Base-by-base conservation (phyloP, 2,329 filamentous ascomycete species). In the Scedosporium minutisporum region DNA sequence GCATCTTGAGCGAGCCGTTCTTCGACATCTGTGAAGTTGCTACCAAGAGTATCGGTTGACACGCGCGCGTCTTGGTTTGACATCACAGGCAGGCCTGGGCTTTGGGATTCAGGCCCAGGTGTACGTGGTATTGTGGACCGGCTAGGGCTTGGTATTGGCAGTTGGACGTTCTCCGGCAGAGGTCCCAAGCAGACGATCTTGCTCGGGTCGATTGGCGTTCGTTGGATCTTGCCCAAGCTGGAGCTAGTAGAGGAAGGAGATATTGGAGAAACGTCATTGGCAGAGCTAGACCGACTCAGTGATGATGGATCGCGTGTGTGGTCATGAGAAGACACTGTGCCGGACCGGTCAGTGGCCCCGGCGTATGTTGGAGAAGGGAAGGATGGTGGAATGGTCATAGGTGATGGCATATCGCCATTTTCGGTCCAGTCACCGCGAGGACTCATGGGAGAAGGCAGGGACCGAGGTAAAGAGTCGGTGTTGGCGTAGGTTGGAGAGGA, bases 121-220 rank as follows among this genome's bases (percentile, higher is more conserved):
- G 64, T 63, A n/a, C 64, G 65, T 5, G 62, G 66, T 6, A 63
- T 1, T 53, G 21, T 9, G 14, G 53, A 44, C 62, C 9, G 69
- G 67, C 27, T 67, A 66, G 61, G 58, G 29, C 58, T 61, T 12
- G 61, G 57, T 38, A 29, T 23, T 1, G 72, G 67, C 2, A 72
- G 64, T 12, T 69, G 68, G 3, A 83, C 67, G 61, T 80, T 79
- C 48, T 78, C 76, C 0, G 83, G 83, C 4, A 86, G 67, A 5
- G 79, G 78, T 0, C 84, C 84, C 0, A 85, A 73, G 63, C 81
- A 86, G 0, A 86, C 73, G 2, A 86, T 77, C 18, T 78, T 77
- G 3, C 77, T 76, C 1, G 81, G 74, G 64, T 83, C 80, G 62
- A 86, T 84, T 1, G 79, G 78, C 0, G 77, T 76, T 42, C 77